Percentiles rank a stretch among this genome's conserved stretches.
Evolutionary conservation across 768 basidiomycete species (phyloP).

Genomic region (Astraeus odoratus): DNA sequence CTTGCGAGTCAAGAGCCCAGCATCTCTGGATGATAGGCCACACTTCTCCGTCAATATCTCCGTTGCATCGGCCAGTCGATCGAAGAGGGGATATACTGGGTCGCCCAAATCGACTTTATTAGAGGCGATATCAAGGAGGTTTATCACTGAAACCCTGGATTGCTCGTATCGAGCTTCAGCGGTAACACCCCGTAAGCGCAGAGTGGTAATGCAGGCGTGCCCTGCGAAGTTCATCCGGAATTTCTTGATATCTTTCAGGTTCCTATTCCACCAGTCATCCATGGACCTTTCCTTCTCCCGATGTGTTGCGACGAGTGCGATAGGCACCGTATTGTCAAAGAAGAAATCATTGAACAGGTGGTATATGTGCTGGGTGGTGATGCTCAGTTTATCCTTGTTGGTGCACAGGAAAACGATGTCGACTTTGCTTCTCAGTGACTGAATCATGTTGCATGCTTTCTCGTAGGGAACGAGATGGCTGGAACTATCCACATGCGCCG

Average conservation of each 20-base stretch:
- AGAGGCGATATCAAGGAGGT: background rate
- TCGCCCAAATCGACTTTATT: background rate
- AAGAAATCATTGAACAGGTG: slow-evolving; percentile 28
- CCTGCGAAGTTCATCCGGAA: slow-evolving; percentile 20
- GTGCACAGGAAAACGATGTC: slow-evolving; percentile 3
- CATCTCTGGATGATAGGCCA: slow-evolving; percentile 1
- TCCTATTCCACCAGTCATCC: slow-evolving; percentile 19
- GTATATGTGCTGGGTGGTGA: slow-evolving; percentile 2
- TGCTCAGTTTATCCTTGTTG: slow-evolving; percentile 1
- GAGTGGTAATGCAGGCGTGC: slow-evolving; percentile 29
- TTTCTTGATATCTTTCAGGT: slow-evolving; percentile 13
- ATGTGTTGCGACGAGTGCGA: slow-evolving; percentile 24
- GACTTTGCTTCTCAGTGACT: slow-evolving; percentile 19
- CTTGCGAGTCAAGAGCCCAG: slow-evolving; percentile 7
- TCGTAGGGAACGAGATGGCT: slow-evolving; percentile 7
- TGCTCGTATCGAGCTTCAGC: background rate
- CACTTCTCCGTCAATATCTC: slow-evolving; percentile 17
- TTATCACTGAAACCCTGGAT: background rate
- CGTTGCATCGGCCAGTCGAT: background rate
- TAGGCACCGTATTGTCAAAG: slow-evolving; percentile 26
- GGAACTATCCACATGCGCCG: slow-evolving; percentile 1
- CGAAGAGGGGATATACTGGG: background rate
- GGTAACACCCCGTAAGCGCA: background rate
- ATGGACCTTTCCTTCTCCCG: slow-evolving; percentile 22
- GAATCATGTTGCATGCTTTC: slow-evolving; percentile 20